A percentile compares a stretch with the other conserved stretches of the same genome.
These are phyloP conservation scores for Heliosperma pusillum DNA, from an alignment of 148 eudicot species.

Conservation along the genomic window DNA sequence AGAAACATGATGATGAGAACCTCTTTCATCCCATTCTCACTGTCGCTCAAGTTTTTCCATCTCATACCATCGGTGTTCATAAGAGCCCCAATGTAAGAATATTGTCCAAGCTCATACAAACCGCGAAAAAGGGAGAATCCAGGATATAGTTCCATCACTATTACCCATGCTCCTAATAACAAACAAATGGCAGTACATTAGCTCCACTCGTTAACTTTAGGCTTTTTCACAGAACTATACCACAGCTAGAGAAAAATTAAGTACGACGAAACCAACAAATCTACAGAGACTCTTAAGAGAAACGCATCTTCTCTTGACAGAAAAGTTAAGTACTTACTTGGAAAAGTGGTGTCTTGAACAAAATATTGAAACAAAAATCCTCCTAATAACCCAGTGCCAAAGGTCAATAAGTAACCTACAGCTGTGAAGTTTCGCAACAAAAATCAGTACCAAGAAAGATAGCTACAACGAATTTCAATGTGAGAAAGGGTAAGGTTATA, in stretches of 20 bases:
- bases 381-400: conserved; percentile 78
- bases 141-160: conserved; percentile 86
- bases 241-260: background rate
- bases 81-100: conserved; percentile 46
- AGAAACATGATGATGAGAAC: conserved; percentile 68
- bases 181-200: conserved; percentile 6
- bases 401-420: conserved; percentile 62
- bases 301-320: background rate
- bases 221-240: background rate
- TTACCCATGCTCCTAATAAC: conserved; percentile 57
- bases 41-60: conserved; percentile 65
- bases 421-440: conserved; percentile 39
- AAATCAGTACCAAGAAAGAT: conserved; percentile 6
- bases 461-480: background rate
- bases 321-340: conserved; percentile 48
- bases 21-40: conserved; percentile 65
- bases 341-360: conserved; percentile 70
- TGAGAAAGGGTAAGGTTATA: conserved; percentile 10
- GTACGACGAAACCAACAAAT: background rate
- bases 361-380: conserved; percentile 72
- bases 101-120: conserved; percentile 66
- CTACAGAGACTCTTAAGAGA: conserved; percentile 4
- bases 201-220: background rate
- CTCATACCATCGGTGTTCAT: conserved; percentile 79
- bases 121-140: conserved; percentile 84